A percentile compares a stretch with the other conserved stretches of the same genome.
Conservation (phyloP, 2,329 filamentous ascomycete genomes). For the Colletotrichum echinochloae region DNA sequence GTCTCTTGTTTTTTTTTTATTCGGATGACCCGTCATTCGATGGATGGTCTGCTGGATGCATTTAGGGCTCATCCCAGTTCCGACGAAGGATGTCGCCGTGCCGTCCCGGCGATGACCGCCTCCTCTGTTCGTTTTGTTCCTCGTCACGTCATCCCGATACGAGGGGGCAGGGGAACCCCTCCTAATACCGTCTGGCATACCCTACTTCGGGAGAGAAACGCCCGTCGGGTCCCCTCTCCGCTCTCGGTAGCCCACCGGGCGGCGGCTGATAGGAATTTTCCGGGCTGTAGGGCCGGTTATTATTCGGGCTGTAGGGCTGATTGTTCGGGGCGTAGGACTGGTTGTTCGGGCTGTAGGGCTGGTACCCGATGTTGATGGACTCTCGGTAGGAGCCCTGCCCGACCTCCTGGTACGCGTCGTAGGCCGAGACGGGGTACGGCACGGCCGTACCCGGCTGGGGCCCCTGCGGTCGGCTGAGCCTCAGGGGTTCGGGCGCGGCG, state of each 20-base stretch:
- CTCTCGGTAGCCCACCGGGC: constrained; percentile 33
- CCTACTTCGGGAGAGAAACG: constrained; percentile 13
- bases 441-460: not conserved
- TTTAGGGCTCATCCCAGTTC: constrained; percentile 5
- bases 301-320: not conserved
- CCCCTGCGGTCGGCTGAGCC: not conserved
- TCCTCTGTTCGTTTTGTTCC: not conserved
- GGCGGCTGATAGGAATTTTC: not conserved
- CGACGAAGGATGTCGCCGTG: not conserved
- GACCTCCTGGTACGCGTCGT: constrained; percentile 29
- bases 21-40: constrained; percentile 12
- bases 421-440: constrained; percentile 28
- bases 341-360: constrained; percentile 23
- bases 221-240: constrained; percentile 34
- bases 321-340: constrained; percentile 24
- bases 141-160: no score
- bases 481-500: constrained; percentile 14
- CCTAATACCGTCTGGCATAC: not conserved
- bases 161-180: no score
- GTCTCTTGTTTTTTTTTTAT: not conserved
- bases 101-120: not conserved
- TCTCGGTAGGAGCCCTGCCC: constrained; percentile 33
- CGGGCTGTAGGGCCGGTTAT: no score
- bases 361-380: constrained; percentile 35
- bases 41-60: not conserved